These are phyloP conservation scores for Blastobotrys petasosporus DNA, from an alignment of 1,139 yeast species.

Conservation along the genomic window DNA sequence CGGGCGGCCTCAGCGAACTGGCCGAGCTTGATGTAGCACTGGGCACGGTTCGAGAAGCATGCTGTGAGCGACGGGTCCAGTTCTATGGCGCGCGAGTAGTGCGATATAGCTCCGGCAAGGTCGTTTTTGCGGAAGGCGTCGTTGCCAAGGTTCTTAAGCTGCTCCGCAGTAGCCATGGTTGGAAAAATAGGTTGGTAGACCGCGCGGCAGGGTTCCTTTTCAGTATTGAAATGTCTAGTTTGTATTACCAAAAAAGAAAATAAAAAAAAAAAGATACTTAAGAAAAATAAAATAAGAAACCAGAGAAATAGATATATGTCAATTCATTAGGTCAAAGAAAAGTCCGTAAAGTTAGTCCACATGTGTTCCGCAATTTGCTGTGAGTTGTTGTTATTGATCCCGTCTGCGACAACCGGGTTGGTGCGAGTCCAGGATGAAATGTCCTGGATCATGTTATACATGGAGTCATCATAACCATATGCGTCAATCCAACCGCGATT, in stretches of 20 bases:
- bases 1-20: constrained; percentile 47
- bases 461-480: constrained; percentile 44
- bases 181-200: neutral
- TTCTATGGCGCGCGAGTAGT: constrained; percentile 68
- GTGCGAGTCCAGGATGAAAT: constrained; percentile 51
- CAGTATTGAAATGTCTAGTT: too few species aligned
- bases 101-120: constrained; percentile 56
- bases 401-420: constrained; percentile 14
- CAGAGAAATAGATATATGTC: constrained; percentile 3
- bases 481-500: constrained; percentile 32
- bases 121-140: constrained; percentile 24
- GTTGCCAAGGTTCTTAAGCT: constrained; percentile 8
- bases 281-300: neutral
- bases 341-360: constrained; percentile 22
- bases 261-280: too few species aligned
- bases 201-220: too few species aligned
- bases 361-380: constrained; percentile 20
- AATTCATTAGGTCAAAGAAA: constrained; percentile 12
- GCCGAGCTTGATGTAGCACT: constrained; percentile 54
- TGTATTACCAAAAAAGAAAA: too few species aligned
- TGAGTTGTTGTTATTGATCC: constrained; percentile 11
- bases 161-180: neutral
- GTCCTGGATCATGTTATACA: constrained; percentile 51
- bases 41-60: constrained; percentile 82
- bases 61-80: constrained; percentile 58